A percentile compares a stretch with the other conserved stretches of the same genome.
phyloP scores from a whole-genome alignment of 805 yeast genomes.

The Wickerhamomyces sydowiorum region DNA sequence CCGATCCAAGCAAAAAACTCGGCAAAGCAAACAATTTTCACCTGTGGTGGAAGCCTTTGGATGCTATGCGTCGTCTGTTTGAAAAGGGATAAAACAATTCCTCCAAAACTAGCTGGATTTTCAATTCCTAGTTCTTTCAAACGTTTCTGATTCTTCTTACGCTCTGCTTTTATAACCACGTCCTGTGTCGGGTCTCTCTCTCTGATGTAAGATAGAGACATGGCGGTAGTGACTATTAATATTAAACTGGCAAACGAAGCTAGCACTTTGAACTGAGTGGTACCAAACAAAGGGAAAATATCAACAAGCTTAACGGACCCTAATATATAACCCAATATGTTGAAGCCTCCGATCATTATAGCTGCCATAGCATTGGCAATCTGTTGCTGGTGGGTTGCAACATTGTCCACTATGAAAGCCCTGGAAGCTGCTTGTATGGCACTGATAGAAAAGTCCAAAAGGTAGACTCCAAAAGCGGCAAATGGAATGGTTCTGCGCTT shows the following conservation, averaged over 20 bases:
- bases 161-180: conserved; percentile 31
- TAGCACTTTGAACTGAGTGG: conserved; percentile 46
- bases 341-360: conserved; percentile 54
- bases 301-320: conserved; percentile 41
- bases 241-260: conserved; percentile 35
- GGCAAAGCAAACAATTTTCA: conserved; percentile 44
- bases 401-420: conserved; percentile 57
- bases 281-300: conserved; percentile 34
- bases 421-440: conserved; percentile 56
- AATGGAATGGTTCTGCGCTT: conserved; percentile 35
- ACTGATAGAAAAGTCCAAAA: conserved; percentile 51
- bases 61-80: conserved; percentile 33
- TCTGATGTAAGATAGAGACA: conserved; percentile 25
- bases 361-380: conserved; percentile 65
- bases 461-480: conserved; percentile 48
- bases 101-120: conserved; percentile 15
- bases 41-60: conserved; percentile 41
- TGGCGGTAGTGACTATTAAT: conserved; percentile 33
- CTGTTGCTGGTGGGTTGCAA: conserved; percentile 51
- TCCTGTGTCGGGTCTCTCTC: conserved; percentile 47
- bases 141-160: conserved; percentile 27
- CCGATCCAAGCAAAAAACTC: conserved; percentile 68
- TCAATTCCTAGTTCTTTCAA: conserved; percentile 32
- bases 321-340: conserved; percentile 49
- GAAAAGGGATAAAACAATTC: conserved; percentile 16